Evolutionary conservation across 1,284 basidiomycete genomes (phyloP), one percentile per base, ranked within the genome.

Genomic region (Volvariella volvacea): DNA sequence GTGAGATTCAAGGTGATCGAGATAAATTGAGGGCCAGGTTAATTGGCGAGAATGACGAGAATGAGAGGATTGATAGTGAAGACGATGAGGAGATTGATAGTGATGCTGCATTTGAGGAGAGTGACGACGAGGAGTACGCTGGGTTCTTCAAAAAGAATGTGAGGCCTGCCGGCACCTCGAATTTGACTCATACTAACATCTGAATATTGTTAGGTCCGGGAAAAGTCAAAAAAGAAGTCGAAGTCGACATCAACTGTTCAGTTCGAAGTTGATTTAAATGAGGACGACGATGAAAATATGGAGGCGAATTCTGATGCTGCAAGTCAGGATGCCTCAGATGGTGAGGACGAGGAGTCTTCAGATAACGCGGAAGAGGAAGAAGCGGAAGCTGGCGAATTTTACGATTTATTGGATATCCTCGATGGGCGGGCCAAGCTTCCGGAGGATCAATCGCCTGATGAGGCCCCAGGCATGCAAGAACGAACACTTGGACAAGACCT

Each of bases 21-120:
- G 58, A 64, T 44, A 59, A 59, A 41, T 46, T 67, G 38, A 62
- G 65, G 39, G 73, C 80, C 7, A 67, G 75, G 47, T 57, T 87
- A 41, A 70, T 84, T 41, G 80, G 76, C 9, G 78, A 82, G 53
- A 64, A 68, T 33, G 72, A 67, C 4, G 77, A 80, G n/a, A 73
- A 78, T 32, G 75, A 77, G 44, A 61, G 56, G 46, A 68, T 87
- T 43, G 78, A 68, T 17, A 76, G 71, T 46, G 83, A 73, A 2
- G 87, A 89, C 48, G 86, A 89, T 51, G 87, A 89, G 54, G 87
- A 88, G 49, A 75, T 89, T 43, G 83, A 88, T 48, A 85, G 81
- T 53, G 87, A 88, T 55, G 83, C 67, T 48, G 87, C 87, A 0
- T 88, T 89, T 52, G 86, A 87, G 50, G 88, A 89, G 53, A 83